phyloP scores from a whole-genome alignment of 805 yeast species.

The Cyberlindnera bimundalis region DNA sequence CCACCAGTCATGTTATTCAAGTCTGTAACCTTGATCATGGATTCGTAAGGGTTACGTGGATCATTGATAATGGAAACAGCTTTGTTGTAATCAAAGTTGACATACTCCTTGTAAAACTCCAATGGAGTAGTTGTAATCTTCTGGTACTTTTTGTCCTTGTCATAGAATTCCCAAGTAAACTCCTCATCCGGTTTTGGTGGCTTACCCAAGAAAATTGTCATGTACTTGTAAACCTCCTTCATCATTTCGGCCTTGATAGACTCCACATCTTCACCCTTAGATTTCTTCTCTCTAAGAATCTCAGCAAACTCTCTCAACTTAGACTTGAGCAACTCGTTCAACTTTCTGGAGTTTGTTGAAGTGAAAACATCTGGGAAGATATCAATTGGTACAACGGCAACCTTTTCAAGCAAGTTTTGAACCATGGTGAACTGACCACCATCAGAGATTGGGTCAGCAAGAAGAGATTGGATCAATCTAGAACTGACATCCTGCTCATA shows the following conservation, averaged over 20 bases:
- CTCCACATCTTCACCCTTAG: slow-evolving; percentile 14
- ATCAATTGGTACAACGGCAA: slow-evolving; percentile 75
- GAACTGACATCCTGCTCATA: slow-evolving; percentile 63
- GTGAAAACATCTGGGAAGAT: slow-evolving; percentile 66
- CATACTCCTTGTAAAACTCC: slow-evolving; percentile 53
- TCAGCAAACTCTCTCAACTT: slow-evolving; percentile 79
- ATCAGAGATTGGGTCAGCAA: slow-evolving; percentile 66
- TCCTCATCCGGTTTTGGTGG: slow-evolving; percentile 72
- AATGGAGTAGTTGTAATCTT: slow-evolving; percentile 56
- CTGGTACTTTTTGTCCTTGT: slow-evolving; percentile 59
- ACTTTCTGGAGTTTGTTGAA: slow-evolving; percentile 44
- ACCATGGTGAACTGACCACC: slow-evolving; percentile 92
- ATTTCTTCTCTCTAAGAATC: slow-evolving; percentile 43
- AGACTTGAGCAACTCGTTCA: slow-evolving; percentile 63
- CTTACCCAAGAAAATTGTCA: slow-evolving; percentile 67
- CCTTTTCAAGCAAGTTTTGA: slow-evolving; percentile 69
- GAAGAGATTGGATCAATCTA: slow-evolving; percentile 62
- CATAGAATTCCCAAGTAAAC: slow-evolving; percentile 72
- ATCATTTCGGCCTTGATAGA: slow-evolving; percentile 46
- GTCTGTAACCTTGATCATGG: slow-evolving; percentile 66
- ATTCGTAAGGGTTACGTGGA: slow-evolving; percentile 69
- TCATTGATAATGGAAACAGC: slow-evolving; percentile 72
- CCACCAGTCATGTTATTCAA: slow-evolving; percentile 72
- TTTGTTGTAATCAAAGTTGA: slow-evolving; percentile 48
- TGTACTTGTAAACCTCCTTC: slow-evolving; percentile 59